Evolutionary conservation across 345 rosid species (phyloP).

Genomic region (Heritiera littoralis): DNA sequence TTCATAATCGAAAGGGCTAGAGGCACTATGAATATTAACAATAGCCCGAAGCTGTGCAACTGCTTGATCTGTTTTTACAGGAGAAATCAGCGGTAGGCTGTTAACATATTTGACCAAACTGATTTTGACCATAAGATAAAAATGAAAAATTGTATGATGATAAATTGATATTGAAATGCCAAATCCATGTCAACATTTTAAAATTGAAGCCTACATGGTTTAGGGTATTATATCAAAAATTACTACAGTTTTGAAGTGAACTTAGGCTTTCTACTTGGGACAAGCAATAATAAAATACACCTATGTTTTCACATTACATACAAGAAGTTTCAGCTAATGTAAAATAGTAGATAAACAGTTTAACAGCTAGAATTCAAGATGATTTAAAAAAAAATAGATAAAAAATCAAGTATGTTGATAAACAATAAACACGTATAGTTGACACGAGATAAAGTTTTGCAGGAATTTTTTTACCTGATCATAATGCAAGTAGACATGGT

Average conservation of each 20-base stretch:
- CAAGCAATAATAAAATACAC: background rate
- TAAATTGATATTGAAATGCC: background rate
- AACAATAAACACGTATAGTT: background rate
- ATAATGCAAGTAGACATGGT: slow-evolving; percentile 50
- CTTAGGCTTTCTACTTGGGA: background rate
- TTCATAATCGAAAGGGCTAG: slow-evolving; percentile 46
- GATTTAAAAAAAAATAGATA: background rate
- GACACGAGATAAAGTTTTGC: background rate
- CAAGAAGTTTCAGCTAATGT: background rate
- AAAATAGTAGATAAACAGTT: background rate
- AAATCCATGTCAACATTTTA: background rate
- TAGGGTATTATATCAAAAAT: background rate
- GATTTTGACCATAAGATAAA: background rate
- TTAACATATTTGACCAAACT: background rate
- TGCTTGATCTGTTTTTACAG: slow-evolving; percentile 40
- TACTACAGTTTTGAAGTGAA: background rate
- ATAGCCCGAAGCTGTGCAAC: slow-evolving; percentile 37
- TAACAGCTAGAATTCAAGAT: background rate
- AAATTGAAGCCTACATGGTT: background rate
- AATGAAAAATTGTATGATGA: background rate
- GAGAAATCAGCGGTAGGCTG: background rate
- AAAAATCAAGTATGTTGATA: background rate
- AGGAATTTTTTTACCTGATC: slow-evolving; percentile 43
- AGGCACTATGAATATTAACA: slow-evolving; percentile 43
- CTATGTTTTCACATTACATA: background rate